Percentiles rank a stretch among this genome's conserved stretches.
Conservation (phyloP, 345 rosid species). For the Aethionema arabicum region DNA sequence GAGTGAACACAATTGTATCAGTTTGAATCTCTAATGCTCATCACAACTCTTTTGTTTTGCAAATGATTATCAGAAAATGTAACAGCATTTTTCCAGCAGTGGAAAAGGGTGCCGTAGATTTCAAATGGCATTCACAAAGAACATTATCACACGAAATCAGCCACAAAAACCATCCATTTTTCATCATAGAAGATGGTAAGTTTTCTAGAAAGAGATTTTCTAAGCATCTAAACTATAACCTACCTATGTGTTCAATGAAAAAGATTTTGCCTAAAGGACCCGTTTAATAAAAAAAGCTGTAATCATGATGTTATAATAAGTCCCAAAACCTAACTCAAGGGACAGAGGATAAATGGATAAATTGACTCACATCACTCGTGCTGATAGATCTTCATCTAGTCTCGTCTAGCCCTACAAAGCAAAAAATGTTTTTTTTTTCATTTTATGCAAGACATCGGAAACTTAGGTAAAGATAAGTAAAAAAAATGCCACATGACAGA, state of each 20-base stretch:
- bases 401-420: conserved; percentile 82
- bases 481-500: conserved; percentile 5
- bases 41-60: conserved; percentile 2
- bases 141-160: conserved; percentile 12
- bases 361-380: conserved; percentile 46
- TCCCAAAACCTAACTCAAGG: conserved; percentile 31
- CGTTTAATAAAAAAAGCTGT: not conserved
- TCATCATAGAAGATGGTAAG: too few relatives aligned
- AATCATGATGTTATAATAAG: not conserved
- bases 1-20: conserved; percentile 65
- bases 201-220: too few relatives aligned
- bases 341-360: conserved; percentile 41
- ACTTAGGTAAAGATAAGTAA: conserved; percentile 7
- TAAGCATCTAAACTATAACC: too few relatives aligned
- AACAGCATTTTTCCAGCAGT: conserved; percentile 17
- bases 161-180: conserved; percentile 10
- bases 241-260: not conserved
- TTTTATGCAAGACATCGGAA: conserved; percentile 37
- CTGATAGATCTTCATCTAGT: conserved; percentile 81
- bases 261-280: not conserved
- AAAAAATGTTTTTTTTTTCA: conserved; percentile 42
- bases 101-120: not conserved
- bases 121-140: not conserved
- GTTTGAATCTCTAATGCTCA: conserved; percentile 37
- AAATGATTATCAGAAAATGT: conserved; percentile 28